Evolutionary conservation across 139 green algal genomes (phyloP), one percentile per base, ranked within the genome.

Genomic region (Yamagishiella unicocca): DNA sequence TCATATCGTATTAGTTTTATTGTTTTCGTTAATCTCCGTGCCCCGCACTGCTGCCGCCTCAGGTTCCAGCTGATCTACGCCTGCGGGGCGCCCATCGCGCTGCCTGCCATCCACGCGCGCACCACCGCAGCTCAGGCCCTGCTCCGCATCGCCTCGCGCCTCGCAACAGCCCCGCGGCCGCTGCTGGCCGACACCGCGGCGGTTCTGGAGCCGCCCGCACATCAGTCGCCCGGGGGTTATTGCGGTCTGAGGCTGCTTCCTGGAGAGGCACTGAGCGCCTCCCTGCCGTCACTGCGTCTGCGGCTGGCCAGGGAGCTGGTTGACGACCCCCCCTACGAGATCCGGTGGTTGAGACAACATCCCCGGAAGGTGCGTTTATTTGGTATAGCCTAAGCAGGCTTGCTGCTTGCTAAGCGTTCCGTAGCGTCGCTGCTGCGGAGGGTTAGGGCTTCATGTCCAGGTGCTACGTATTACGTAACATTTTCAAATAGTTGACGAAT

Each of bases 51-150:
- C n/a, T n/a, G n/a, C n/a, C n/a, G n/a, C n/a, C n/a, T n/a, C 66
- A 92, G 84, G 80, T 88, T 77, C 62, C 89, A 95, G 90, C 87
- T 95, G n/a, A 86, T 95, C 67, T 95, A 95, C 71, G 92, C 90
- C 1, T 91, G 84, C 50, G 92, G 92, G 1, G 38, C 40, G 0
- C 42, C 38, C 19, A 27, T 33, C 31, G 12, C 38, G 2, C 87
- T 95, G 61, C 89, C 70, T 4, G 25, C 66, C 4, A 53, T 72
- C 24, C 21, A 70, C 5, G 70, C 66, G 14, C 90, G 92, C 14
- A 61, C 84, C 9, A 29, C 37, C 9, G 90, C 81, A 27, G 71
- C 89, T 12, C 87, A 92, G 55, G 81, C 81, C 27, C 58, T 95
- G 71, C 90, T 95, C 62, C 73, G 66, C n/a, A 14, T 46, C 6